Evolutionary conservation across 805 yeast species (phyloP).

Genomic region (Peterozyma xylosa): DNA sequence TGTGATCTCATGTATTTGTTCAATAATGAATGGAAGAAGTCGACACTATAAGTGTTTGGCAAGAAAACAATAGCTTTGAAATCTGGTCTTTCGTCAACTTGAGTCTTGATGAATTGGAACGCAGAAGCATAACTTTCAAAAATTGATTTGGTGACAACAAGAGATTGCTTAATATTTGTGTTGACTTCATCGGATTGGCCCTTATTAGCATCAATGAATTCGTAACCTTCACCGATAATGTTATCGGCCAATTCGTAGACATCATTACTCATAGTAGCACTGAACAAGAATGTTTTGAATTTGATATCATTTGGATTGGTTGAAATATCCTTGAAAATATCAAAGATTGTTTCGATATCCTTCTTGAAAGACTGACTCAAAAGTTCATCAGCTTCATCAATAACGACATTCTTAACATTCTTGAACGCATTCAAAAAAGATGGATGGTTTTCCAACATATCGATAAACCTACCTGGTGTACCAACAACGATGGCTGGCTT

Average conservation of each 20-base stretch:
- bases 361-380: slow-evolving; percentile 75
- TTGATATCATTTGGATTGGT: slow-evolving; percentile 21
- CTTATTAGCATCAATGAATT: slow-evolving; percentile 67
- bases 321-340: slow-evolving; percentile 27
- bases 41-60: slow-evolving; percentile 69
- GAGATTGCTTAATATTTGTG: slow-evolving; percentile 65
- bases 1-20: slow-evolving; percentile 15
- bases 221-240: slow-evolving; percentile 44
- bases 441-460: slow-evolving; percentile 41
- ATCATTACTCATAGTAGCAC: slow-evolving; percentile 76
- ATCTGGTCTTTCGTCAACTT: slow-evolving; percentile 21
- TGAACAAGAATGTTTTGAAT: slow-evolving; percentile 67
- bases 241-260: slow-evolving; percentile 59
- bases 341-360: slow-evolving; percentile 53
- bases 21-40: slow-evolving; percentile 42
- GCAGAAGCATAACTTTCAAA: slow-evolving; percentile 58
- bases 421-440: slow-evolving; percentile 38
- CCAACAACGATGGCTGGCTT: slow-evolving; percentile 68
- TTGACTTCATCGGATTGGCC: slow-evolving; percentile 58
- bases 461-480: slow-evolving; percentile 65
- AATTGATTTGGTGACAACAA: slow-evolving; percentile 45
- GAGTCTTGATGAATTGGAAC: slow-evolving; percentile 35
- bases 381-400: slow-evolving; percentile 90
- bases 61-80: slow-evolving; percentile 81
- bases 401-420: slow-evolving; percentile 54